Percentiles rank a stretch among this genome's conserved stretches.
Evolutionary conservation across 2,329 filamentous ascomycete genomes (phyloP).

Genomic region (Beauveria varroae): DNA sequence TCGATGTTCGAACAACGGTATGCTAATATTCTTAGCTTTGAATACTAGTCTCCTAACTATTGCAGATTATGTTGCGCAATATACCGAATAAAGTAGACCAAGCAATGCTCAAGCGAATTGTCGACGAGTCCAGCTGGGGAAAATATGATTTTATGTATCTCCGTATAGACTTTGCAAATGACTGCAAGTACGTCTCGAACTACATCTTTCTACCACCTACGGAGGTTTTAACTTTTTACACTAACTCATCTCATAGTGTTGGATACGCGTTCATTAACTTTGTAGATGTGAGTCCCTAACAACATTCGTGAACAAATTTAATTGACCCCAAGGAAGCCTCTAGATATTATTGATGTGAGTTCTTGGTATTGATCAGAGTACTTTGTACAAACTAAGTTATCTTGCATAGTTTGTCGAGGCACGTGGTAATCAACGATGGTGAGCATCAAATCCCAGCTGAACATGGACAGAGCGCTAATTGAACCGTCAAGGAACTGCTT

Average conservation of each 20-base stretch:
- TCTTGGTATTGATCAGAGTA: not conserved
- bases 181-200: constrained; percentile 59
- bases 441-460: constrained; percentile 16
- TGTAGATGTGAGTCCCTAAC: constrained; percentile 52
- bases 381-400: not conserved
- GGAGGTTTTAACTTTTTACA: not conserved
- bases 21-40: constrained; percentile 20
- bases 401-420: constrained; percentile 60
- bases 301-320: constrained; percentile 21
- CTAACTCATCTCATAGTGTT: constrained; percentile 49
- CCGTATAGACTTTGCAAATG: constrained; percentile 78
- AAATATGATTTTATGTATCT: constrained; percentile 94
- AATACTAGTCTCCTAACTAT: constrained; percentile 10
- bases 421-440: constrained; percentile 65
- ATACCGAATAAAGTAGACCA: constrained; percentile 87
- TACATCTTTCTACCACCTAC: too few species aligned
- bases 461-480: not conserved
- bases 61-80: constrained; percentile 85
- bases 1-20: constrained; percentile 70
- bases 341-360: constrained; percentile 64
- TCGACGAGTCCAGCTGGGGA: constrained; percentile 72
- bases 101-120: constrained; percentile 65
- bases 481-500: constrained; percentile 62
- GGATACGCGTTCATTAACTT: constrained; percentile 99
- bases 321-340: constrained; percentile 42